These are phyloP conservation scores for Pythium phragmiticola DNA, from an alignment of 352 stramenopile genomes.

Conservation along the genomic window DNA sequence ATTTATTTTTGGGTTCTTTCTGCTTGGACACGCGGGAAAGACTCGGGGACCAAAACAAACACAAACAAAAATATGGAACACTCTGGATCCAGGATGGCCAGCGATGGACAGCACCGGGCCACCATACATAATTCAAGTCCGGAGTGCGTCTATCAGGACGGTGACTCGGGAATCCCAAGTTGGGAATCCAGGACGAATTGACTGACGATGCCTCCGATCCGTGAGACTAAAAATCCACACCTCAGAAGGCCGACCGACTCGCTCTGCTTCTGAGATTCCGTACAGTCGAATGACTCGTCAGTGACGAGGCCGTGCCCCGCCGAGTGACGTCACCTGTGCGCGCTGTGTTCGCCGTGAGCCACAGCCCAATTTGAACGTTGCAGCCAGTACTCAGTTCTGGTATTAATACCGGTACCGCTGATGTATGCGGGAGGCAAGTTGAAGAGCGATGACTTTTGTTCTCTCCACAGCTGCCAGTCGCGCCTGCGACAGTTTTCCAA, in stretches of 20 bases:
- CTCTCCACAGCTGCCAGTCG: too few species aligned
- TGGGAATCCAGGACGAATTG: too few species aligned
- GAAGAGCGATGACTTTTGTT: too few species aligned
- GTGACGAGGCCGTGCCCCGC: background rate
- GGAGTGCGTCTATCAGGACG: background rate
- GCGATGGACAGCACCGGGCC: background rate
- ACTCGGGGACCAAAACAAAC: background rate
- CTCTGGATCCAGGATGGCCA: background rate
- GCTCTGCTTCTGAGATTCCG: too few species aligned
- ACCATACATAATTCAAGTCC: background rate
- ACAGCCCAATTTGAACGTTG: background rate
- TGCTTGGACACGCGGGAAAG: background rate
- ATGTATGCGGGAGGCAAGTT: too few species aligned
- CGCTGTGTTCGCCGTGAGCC: background rate
- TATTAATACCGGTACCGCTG: too few species aligned
- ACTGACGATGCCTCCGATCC: too few species aligned
- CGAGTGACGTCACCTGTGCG: background rate
- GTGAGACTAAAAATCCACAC: too few species aligned
- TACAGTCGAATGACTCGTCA: too few species aligned
- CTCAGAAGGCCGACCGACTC: background rate
- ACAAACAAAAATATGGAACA: background rate
- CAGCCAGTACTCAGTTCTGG: background rate
- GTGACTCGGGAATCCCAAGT: too few species aligned
- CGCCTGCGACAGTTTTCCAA: too few species aligned
- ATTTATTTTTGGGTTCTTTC: background rate